These are phyloP conservation scores for Neonectria ditissima DNA, from an alignment of 2,329 filamentous ascomycete species.

Conservation along the genomic window DNA sequence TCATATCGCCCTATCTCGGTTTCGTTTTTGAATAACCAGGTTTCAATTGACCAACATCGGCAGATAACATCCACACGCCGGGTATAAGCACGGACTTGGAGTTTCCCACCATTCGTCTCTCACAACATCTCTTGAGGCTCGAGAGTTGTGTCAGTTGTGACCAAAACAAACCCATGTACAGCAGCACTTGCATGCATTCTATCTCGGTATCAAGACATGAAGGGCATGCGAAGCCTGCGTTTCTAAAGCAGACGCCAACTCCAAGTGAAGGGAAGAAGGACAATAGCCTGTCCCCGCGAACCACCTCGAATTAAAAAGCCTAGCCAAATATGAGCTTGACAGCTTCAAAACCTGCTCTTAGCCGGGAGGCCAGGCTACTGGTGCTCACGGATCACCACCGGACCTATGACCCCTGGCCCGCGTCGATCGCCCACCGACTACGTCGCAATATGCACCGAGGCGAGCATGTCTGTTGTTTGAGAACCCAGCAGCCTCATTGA, in stretches of 20 bases:
- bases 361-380: constrained; percentile 5
- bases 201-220: not conserved
- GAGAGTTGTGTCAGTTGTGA: constrained; percentile 1
- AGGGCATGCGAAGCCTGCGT: constrained; percentile 1
- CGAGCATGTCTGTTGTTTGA: not conserved
- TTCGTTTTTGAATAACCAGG: constrained; percentile 4
- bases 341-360: not conserved
- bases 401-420: constrained; percentile 13
- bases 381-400: constrained; percentile 18
- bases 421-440: constrained; percentile 18
- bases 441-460: constrained; percentile 2
- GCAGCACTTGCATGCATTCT: not conserved
- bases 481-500: not conserved
- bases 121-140: not conserved
- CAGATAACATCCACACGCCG: not conserved
- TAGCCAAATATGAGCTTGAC: not conserved
- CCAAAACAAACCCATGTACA: not conserved
- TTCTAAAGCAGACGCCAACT: not conserved
- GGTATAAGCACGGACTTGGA: not conserved
- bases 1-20: constrained; percentile 10
- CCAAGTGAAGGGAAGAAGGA: not conserved
- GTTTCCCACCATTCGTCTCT: not conserved
- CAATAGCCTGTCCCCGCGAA: not conserved
- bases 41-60: not conserved
- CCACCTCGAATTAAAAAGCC: not conserved